phyloP scores from a whole-genome alignment of 345 rosid species.

The Pugionium cornutum region DNA sequence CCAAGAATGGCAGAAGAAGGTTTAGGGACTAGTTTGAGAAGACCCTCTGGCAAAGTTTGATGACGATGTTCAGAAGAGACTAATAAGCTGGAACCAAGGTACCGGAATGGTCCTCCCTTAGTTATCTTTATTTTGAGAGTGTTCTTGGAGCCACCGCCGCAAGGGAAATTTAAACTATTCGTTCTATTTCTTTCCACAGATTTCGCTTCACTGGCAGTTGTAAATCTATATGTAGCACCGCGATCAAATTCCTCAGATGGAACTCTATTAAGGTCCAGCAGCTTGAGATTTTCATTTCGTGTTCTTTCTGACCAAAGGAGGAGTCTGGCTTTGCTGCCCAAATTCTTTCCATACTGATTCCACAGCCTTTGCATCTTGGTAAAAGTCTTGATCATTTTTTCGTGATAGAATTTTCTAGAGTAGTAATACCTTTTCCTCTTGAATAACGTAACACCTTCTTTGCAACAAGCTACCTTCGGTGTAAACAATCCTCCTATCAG shows the following conservation, averaged over 20 bases:
- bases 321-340: constrained; percentile 45
- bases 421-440: constrained; percentile 52
- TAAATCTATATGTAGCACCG: constrained; percentile 28
- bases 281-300: constrained; percentile 38
- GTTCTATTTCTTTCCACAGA: constrained; percentile 32
- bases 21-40: constrained; percentile 58
- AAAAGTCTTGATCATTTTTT: constrained; percentile 48
- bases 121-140: constrained; percentile 47
- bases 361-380: constrained; percentile 50
- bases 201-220: constrained; percentile 33
- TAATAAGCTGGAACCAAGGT: constrained; percentile 34
- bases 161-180: constrained; percentile 32
- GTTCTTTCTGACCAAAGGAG: constrained; percentile 50
- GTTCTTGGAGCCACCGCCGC: constrained; percentile 44
- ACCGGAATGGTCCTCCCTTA: constrained; percentile 34
- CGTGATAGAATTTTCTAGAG: constrained; percentile 54
- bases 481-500: constrained; percentile 63
- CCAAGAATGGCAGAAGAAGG: constrained; percentile 38
- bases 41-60: constrained; percentile 54
- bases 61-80: constrained; percentile 33
- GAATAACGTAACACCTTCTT: constrained; percentile 46
- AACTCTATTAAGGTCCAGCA: constrained; percentile 59
- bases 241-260: constrained; percentile 40
- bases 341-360: constrained; percentile 42
- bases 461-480: constrained; percentile 50